Base-by-base conservation (phyloP, 352 stramenopile genomes). In the Blastocystis sp. region DNA sequence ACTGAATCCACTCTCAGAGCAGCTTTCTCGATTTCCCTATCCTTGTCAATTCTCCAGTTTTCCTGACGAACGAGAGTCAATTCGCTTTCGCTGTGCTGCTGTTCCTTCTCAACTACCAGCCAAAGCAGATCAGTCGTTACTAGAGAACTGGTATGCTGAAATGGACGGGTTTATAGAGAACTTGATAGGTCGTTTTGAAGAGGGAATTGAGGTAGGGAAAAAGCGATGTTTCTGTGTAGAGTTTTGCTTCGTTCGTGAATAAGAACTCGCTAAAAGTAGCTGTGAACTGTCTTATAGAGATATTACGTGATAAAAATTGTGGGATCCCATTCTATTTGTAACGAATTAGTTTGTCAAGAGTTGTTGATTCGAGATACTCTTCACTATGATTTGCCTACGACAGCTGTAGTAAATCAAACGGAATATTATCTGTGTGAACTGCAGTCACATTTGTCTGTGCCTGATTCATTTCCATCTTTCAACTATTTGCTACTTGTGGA, bases 251-350 rank as follows among this genome's bases (percentile, higher is more conserved):
- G 9, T 37, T 26, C 11, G 73, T 34, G 11, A 85, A 85, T 68
- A 8, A 85, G 20, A 47, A 34, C 56, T 37, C 20, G 20, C 50
- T 85, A 13, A 34, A 65, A 34, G 41, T 45, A 11, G 73, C 73
- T 13, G 53, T 85, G 45, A 85, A 85, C 56, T 66, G 47, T 45
- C n/a, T 69, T 30, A 34, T 85, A 55, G 73, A 85, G 73, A 41
- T 66, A 18, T 3, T 24, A 5, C 26, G 53, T 18, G 53, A 85
- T 43, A 2, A 30, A 53, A 39, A n/a, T 11, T 85, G 73, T 85
- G 37, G 73, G 4, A 20, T 16, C 9, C 16, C 9, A 9, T 41
- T 0, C 30, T 34, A 34, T 1, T 34, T 34, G 30, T 34, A 34
- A 34, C 30, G 30, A 34, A 34, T 65, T n/a, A 43, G 41, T n/a